A percentile compares a stretch with the other conserved stretches of the same genome.
phyloP scores from a whole-genome alignment of 2,329 filamentous ascomycete genomes.

The Aspergillus ustus region DNA sequence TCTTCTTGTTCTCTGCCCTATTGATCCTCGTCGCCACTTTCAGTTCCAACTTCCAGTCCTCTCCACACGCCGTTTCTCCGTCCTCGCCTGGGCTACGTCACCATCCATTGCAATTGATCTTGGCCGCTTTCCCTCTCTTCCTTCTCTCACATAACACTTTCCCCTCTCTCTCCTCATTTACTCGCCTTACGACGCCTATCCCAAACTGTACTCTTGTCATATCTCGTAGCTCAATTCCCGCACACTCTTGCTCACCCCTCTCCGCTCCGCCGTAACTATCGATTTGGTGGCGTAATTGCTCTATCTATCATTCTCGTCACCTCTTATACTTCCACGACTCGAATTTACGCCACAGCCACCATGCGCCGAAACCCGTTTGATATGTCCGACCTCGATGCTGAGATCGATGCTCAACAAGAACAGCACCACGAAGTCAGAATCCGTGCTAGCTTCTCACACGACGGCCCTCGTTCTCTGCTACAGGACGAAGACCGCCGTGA shows the following conservation, averaged over 20 bases:
- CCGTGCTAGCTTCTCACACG: constrained; percentile 34
- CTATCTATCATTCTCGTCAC: constrained; percentile 13
- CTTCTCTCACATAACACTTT: not conserved
- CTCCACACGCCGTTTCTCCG: constrained; percentile 3
- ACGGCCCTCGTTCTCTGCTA: constrained; percentile 42
- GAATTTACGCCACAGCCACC: constrained; percentile 10
- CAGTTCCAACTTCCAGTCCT: not conserved
- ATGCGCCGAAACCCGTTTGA: constrained; percentile 38
- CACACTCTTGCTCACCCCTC: constrained; percentile 4
- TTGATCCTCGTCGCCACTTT: not conserved
- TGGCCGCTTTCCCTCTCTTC: constrained; percentile 23
- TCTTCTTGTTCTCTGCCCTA: not conserved
- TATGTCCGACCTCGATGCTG: constrained; percentile 31
- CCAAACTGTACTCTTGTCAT: constrained; percentile 11
- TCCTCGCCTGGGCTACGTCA: constrained; percentile 10
- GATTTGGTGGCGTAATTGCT: constrained; percentile 25
- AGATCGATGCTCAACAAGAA: constrained; percentile 25
- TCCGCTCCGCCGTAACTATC: constrained; percentile 23
- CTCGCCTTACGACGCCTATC: not conserved
- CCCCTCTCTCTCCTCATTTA: constrained; percentile 20
- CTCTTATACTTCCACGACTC: not conserved
- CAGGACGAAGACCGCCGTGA: constrained; percentile 37
- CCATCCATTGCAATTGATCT: constrained; percentile 16
- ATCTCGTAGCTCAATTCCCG: constrained; percentile 17
- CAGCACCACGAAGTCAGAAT: constrained; percentile 28